phyloP scores from a whole-genome alignment of 345 rosid species.

The Sonneratia alba region DNA sequence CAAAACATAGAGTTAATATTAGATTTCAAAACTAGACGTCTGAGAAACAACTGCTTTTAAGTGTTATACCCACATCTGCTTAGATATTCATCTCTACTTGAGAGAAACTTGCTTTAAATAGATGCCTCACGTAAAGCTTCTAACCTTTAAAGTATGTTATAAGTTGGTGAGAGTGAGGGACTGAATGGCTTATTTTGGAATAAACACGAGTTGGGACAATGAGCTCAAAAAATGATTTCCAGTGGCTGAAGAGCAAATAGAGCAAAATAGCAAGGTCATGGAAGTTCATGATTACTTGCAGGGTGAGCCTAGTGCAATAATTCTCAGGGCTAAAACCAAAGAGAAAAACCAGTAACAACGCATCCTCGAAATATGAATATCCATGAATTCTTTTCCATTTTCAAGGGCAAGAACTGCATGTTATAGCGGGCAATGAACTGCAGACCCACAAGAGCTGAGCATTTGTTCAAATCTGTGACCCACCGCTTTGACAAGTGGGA shows the following conservation, averaged over 20 bases:
- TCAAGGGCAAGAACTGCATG: not conserved
- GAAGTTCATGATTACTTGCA: too few species aligned
- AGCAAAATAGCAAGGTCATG: too few species aligned
- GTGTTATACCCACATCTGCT: too few species aligned
- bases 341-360: too few species aligned
- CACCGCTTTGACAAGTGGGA: not conserved
- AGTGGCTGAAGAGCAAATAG: not conserved
- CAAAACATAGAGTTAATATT: not conserved
- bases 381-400: not conserved
- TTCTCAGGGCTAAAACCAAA: too few species aligned
- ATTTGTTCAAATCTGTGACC: slow-evolving; percentile 5
- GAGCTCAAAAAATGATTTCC: not conserved
- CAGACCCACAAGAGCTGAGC: not conserved
- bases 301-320: too few species aligned
- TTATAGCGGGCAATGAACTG: not conserved
- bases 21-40: not conserved
- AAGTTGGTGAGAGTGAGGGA: not conserved
- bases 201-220: not conserved
- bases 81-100: not conserved
- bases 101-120: not conserved
- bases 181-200: not conserved
- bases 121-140: not conserved
- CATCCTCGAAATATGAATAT: not conserved
- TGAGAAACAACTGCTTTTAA: not conserved
- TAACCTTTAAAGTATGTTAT: not conserved